Base-by-base conservation (phyloP, 2,329 filamentous ascomycete species). In the Fusarium nelsonii region DNA sequence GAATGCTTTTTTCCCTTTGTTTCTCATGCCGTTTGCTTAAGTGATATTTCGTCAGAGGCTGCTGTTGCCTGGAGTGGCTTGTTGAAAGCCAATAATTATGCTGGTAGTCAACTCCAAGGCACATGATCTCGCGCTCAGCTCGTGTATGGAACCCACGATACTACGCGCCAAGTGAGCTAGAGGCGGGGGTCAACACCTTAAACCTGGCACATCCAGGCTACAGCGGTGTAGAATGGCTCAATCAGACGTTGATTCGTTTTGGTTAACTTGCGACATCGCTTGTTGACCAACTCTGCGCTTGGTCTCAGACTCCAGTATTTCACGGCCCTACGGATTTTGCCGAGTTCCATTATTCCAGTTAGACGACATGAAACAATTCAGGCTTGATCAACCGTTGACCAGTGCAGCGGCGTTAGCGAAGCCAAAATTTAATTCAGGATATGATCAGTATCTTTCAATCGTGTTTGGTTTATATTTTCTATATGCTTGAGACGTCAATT, bases 91-190 rank as follows among this genome's bases (percentile, higher is more conserved):
- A 70, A 70, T 73, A 39, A 49, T 32, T 10, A 30, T 11, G n/a
- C n/a, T 28, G 15, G 16, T 10, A 45, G 32, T n/a, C 45, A 52
- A 60, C 44, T 58, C 52, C 26, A 41, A 20, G 33, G 62, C 73
- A 75, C 71, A 73, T 75, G 73, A 74, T 65, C 62, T 68, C 69
- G 73, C 59, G 73, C 65, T 48, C 48, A 43, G 36, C 49, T 57
- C 73, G 71, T 56, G 71, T 53, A 55, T 46, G 26, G 50, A 63
- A 57, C 48, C 34, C 20, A 41, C 43, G 58, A 64, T 67, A 33
- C n/a, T 54, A 49, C 23, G 56, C 70, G 62, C 63, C 68, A 69
- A 44, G 50, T 44, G 23, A 18, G n/a, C 36, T 30, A 50, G 23
- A 20, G 23, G 60, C 48, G 58, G 57, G 30, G 40, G 39, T 53